Evolutionary conservation across 2,329 filamentous ascomycete genomes (phyloP), one percentile per base, ranked within the genome.

Genomic region (Colletotrichum destructivum): DNA sequence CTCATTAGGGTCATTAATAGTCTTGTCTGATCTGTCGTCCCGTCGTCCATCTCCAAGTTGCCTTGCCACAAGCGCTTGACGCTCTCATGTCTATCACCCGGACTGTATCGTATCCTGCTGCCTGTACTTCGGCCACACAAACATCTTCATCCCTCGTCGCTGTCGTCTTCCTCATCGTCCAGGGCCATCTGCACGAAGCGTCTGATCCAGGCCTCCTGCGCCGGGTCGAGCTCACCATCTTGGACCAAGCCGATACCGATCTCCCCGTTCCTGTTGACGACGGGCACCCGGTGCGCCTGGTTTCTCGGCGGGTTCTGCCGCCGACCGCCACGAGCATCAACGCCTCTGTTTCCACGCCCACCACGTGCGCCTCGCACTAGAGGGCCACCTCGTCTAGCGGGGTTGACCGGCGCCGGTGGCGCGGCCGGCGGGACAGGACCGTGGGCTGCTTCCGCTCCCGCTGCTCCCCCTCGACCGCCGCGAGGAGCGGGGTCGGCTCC

Each of bases 111-210:
- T 49, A 38, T 23, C 59, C 12, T n/a, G 26, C 16, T 38, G 18
- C 35, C 23, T 4, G 26, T 21, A 26, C 21, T 18, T 31, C 42
- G 31, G 18, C 47, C 23, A 49, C 21, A 62, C 23, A 13, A 18
- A 65, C 16, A 11, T 26, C 13, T 21, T 52, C 21, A 59, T 62
- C 84, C 85, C 51, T 82, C 84, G 60, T 86, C 85, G 65, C 83
- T 79, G 62, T 85, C 82, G 75, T 88, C 84, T 77, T 89, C 88
- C 73, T 85, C 81, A 74, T 89, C 88, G 44, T 85, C 80, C 64
- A 89, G 81, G 4, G 88, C 88, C 75, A 88, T 83, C 77, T 84
- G 84, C 60, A 89, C 86, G 76, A 89, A 89, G 65, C 84, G 83
- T 59, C 87, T 83, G 55, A 89, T 81, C 88, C 88, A 89, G 44